These are phyloP conservation scores for Talaromyces sp. DNA, from an alignment of 2,329 filamentous ascomycete species.

Conservation along the genomic window DNA sequence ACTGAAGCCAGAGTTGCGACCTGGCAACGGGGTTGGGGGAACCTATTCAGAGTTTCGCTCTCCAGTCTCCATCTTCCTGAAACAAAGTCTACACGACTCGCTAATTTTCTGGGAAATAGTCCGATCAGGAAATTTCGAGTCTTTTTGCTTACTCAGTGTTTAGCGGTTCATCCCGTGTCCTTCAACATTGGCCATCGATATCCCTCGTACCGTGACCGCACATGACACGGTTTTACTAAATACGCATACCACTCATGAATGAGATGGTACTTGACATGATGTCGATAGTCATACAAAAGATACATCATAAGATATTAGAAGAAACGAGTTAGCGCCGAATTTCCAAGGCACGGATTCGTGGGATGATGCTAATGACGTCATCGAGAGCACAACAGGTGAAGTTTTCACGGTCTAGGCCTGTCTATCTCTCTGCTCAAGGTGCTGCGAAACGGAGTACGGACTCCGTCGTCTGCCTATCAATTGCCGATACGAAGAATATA, in stretches of 20 bases:
- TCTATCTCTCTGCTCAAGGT: neutral
- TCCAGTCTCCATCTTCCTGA: neutral
- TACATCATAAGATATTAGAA: neutral
- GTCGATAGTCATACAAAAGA: neutral
- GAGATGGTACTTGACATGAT: neutral
- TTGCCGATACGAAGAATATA: neutral
- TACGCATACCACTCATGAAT: neutral
- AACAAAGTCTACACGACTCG: neutral
- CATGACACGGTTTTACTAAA: neutral
- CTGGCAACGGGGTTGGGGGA: neutral
- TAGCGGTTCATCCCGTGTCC: neutral
- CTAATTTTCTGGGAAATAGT: neutral
- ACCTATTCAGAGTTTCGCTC: neutral
- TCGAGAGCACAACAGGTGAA: neutral
- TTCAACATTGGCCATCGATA: neutral
- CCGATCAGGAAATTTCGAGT: neutral
- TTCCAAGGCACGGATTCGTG: constrained; percentile 15
- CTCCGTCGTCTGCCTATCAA: neutral
- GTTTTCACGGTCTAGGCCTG: neutral
- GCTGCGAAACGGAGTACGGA: neutral
- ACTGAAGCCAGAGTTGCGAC: neutral
- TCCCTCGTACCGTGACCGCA: neutral
- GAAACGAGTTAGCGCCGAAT: constrained; percentile 6
- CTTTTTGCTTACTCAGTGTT: neutral
- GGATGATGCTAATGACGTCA: constrained; percentile 11